phyloP scores from a whole-genome alignment of 257 asterid species.

The Knoxia roxburghii region DNA sequence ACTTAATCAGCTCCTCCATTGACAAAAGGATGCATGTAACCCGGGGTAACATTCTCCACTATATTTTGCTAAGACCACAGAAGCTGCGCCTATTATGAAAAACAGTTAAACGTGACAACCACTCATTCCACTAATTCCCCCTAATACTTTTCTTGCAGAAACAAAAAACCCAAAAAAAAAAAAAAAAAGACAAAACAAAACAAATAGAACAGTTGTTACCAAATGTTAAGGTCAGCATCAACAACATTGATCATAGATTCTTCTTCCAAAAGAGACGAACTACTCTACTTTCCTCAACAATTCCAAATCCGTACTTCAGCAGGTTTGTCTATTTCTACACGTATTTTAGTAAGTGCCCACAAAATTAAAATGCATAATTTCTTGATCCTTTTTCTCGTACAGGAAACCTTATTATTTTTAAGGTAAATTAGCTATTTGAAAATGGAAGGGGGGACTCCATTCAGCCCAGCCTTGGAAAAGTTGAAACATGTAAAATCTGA shows the following conservation, averaged over 20 bases:
- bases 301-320: neutral
- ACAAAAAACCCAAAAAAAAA: no score
- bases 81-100: constrained; percentile 27
- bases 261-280: neutral
- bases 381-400: no score
- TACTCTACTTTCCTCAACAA: neutral
- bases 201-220: no score
- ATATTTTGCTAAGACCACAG: neutral
- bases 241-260: neutral
- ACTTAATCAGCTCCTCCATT: constrained; percentile 12
- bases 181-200: no score
- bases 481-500: constrained; percentile 60
- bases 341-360: neutral
- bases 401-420: no score
- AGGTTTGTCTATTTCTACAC: neutral
- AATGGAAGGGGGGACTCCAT: constrained; percentile 52
- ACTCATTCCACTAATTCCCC: constrained; percentile 10
- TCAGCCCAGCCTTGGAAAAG: constrained; percentile 61
- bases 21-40: neutral
- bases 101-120: constrained; percentile 29
- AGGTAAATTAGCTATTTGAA: neutral
- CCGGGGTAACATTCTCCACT: neutral
- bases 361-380: neutral
- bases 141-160: neutral
- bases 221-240: neutral